A percentile compares a stretch with the other conserved stretches of the same genome.
These are phyloP conservation scores for Scutellaria minor DNA, from an alignment of 257 asterid species.

Conservation along the genomic window DNA sequence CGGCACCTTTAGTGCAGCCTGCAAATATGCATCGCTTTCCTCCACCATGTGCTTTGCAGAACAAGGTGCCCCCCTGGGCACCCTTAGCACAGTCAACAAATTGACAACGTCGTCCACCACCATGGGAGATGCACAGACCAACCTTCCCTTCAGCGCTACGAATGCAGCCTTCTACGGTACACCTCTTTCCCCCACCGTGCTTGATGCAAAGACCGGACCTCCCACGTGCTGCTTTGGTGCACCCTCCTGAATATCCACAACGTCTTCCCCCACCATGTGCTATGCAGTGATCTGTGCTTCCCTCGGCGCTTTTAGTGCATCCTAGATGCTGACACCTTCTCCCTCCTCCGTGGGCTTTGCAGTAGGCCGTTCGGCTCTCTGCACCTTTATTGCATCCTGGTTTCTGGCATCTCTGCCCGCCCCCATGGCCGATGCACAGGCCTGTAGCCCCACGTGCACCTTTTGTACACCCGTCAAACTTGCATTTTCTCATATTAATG, in stretches of 20 bases:
- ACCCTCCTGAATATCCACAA: conserved; percentile 63
- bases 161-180: conserved; percentile 75
- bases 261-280: conserved; percentile 96
- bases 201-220: conserved; percentile 87
- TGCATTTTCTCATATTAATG: conserved; percentile 64
- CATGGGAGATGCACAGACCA: conserved; percentile 91
- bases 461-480: conserved; percentile 65
- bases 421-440: conserved; percentile 92
- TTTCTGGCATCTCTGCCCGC: conserved; percentile 94
- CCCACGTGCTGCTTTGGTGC: conserved; percentile 90
- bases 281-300: conserved; percentile 87
- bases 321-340: conserved; percentile 76
- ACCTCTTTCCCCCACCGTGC: conserved; percentile 98
- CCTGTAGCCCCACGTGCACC: conserved; percentile 98
- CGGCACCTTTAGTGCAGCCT: conserved; percentile 90
- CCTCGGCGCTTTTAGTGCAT: conserved; percentile 94
- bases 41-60: conserved; percentile 96
- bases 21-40: conserved; percentile 84
- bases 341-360: conserved; percentile 98
- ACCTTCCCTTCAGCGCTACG: conserved; percentile 95
- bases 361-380: conserved; percentile 91
- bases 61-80: conserved; percentile 87
- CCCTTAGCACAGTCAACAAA: conserved; percentile 66
- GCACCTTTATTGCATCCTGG: conserved; percentile 93
- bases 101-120: conserved; percentile 93